Conservation (phyloP, 257 asterid species). For the Marsdenia floribunda region DNA sequence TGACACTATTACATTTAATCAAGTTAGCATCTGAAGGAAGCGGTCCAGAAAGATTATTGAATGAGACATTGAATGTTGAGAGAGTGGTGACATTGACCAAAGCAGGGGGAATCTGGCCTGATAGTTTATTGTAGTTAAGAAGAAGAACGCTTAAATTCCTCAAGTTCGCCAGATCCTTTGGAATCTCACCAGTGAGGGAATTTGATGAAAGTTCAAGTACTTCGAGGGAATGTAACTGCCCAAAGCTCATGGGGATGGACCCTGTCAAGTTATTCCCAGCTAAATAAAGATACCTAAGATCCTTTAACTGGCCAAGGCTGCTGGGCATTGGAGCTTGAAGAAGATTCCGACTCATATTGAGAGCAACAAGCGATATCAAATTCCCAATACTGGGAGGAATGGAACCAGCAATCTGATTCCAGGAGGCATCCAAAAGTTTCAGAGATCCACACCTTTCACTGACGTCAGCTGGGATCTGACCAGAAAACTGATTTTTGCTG, state of each 20-base stretch:
- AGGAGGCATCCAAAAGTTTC: conserved; percentile 55
- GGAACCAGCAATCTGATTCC: conserved; percentile 54
- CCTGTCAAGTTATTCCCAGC: conserved; percentile 69
- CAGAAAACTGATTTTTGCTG: conserved; percentile 54
- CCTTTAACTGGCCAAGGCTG: conserved; percentile 53
- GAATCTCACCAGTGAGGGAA: conserved; percentile 64
- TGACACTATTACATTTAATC: conserved; percentile 58
- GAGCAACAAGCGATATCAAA: conserved; percentile 51
- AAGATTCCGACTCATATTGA: conserved; percentile 60
- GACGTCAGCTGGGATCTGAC: conserved; percentile 55
- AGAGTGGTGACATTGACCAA: conserved; percentile 49
- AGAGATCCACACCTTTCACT: conserved; percentile 50
- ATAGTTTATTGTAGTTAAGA: conserved; percentile 62
- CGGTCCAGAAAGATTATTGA: conserved; percentile 78
- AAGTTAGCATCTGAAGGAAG: conserved; percentile 41
- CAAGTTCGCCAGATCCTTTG: conserved; percentile 51
- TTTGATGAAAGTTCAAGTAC: conserved; percentile 75
- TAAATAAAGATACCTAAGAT: conserved; percentile 54
- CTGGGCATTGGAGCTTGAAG: conserved; percentile 65
- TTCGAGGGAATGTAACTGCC: conserved; percentile 50
- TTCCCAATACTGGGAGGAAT: conserved; percentile 52
- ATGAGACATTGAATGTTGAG: conserved; percentile 60
- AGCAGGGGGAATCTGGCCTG: conserved; percentile 63
- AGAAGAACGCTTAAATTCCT: conserved; percentile 55
- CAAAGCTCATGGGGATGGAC: conserved; percentile 60